Base-by-base conservation (phyloP, 2,329 filamentous ascomycete genomes). In the Diaporthe caulivora region DNA sequence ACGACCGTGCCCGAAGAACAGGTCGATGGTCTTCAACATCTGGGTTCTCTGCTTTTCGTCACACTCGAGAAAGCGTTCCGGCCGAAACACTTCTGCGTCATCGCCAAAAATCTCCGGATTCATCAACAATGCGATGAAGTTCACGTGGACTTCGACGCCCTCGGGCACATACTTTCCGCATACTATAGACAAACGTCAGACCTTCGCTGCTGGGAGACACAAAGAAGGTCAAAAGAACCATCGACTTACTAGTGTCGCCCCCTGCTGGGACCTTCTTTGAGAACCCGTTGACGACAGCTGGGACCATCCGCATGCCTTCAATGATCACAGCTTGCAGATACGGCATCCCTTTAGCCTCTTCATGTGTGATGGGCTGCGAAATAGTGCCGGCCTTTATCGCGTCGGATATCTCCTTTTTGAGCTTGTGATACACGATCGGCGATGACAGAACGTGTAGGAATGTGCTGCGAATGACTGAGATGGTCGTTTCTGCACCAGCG, bases 401-500 rank as follows among this genome's bases (percentile, higher is more conserved):
- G 0, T 77, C 77, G n/a, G 83, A 81, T 31, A 82, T 70, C 26
- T 77, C 78, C 49, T 76, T 29, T 24, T 65, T 74, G 0, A 89
- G 77, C 26, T 82, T 83, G 3, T 76, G 73, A 68, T 85, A 83
- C 0, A 86, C 81, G 1, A 80, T 79, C 0, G 86, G 86, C 26
- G 82, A 83, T 11, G 82, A 85, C 31, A 84, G 82, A 72, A 88
- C 77, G 77, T 86, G 84, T 37, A 88, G 82, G 53, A 89, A 65
- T 7, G 83, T 86, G 57, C 83, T 80, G 3, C 87, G 84, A 4
- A 89, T 81, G 2, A 83, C 82, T 0, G 84, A 85, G 0, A 87
- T 83, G 0, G 86, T 87, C 15, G 86, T 88, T 74, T 89, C 87
- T 3, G 86, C 85, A 5, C 87, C 87, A 8, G 87, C 87, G 2